Evolutionary conservation across 257 asterid species (phyloP).

Genomic region (Capsicum chinense): DNA sequence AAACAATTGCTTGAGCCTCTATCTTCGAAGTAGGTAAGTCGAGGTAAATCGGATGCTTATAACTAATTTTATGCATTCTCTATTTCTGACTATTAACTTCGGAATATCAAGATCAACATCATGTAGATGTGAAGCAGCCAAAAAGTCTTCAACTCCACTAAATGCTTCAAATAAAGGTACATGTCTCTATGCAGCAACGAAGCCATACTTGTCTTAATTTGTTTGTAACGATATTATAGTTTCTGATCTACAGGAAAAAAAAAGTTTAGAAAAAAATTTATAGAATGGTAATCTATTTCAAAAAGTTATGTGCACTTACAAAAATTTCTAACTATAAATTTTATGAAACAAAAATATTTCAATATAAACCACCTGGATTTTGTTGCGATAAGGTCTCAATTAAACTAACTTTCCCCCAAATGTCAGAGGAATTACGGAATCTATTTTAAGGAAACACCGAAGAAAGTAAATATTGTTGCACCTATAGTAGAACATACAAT

Average conservation of each 20-base stretch:
- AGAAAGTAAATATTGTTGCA: too few relatives aligned
- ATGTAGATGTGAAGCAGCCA: not conserved
- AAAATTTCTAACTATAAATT: too few relatives aligned
- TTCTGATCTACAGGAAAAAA: not conserved
- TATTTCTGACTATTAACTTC: not conserved
- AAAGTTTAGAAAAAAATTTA: not conserved
- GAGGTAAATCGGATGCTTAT: not conserved
- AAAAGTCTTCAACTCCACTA: not conserved
- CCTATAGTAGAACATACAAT: too few relatives aligned
- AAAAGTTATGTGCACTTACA: too few relatives aligned
- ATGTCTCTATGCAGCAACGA: not conserved
- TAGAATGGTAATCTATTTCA: not conserved
- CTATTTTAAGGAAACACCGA: too few relatives aligned
- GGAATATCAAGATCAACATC: not conserved
- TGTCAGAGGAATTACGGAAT: too few relatives aligned
- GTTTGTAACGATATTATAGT: too few relatives aligned
- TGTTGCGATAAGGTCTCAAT: too few relatives aligned
- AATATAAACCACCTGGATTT: too few relatives aligned
- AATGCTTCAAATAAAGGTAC: not conserved
- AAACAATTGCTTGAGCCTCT: not conserved
- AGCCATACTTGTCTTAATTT: not conserved
- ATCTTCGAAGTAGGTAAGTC: not conserved
- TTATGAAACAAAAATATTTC: too few relatives aligned
- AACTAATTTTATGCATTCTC: not conserved
- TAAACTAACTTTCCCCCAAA: too few relatives aligned